These are phyloP conservation scores for Penicillium subrubescens DNA, from an alignment of 495 filamentous ascomycete genomes.

Conservation along the genomic window DNA sequence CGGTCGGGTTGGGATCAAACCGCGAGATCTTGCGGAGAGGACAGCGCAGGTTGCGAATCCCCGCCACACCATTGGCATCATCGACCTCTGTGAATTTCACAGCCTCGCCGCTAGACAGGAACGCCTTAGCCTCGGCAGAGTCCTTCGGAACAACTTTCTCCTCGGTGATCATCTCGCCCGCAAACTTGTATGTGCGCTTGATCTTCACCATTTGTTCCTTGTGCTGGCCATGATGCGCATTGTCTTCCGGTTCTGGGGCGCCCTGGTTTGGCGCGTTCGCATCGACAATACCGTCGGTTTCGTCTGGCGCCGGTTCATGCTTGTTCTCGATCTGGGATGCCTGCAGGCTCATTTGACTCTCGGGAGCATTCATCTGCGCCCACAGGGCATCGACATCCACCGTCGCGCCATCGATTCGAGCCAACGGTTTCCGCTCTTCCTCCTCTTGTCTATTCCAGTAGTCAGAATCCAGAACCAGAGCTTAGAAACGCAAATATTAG, in stretches of 20 bases:
- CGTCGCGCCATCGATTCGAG: conserved; percentile 68
- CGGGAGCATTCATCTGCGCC: conserved; percentile 69
- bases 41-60: conserved; percentile 52
- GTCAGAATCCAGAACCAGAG: conserved; percentile 9
- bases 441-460: conserved; percentile 52
- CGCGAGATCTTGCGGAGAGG: conserved; percentile 72
- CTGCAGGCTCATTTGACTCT: conserved; percentile 18
- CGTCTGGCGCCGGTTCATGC: conserved; percentile 14
- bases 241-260: conserved; percentile 16
- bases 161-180: conserved; percentile 81
- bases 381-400: conserved; percentile 90
- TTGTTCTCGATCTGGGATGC: conserved; percentile 21
- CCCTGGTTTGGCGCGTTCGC: conserved; percentile 27
- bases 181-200: conserved; percentile 87
- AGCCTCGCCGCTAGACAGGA: conserved; percentile 58
- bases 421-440: conserved; percentile 57
- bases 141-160: conserved; percentile 76
- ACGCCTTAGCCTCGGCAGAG: conserved; percentile 81
- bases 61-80: conserved; percentile 17
- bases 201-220: conserved; percentile 69
- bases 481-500: conserved; percentile 9
- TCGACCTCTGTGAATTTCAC: conserved; percentile 43
- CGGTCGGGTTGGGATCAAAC: conserved; percentile 72
- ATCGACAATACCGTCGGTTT: conserved; percentile 17
- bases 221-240: conserved; percentile 19